A percentile compares a stretch with the other conserved stretches of the same genome.
These are phyloP conservation scores for Debaryomyces sp. DNA, from an alignment of 1,139 yeast species.

Conservation along the genomic window DNA sequence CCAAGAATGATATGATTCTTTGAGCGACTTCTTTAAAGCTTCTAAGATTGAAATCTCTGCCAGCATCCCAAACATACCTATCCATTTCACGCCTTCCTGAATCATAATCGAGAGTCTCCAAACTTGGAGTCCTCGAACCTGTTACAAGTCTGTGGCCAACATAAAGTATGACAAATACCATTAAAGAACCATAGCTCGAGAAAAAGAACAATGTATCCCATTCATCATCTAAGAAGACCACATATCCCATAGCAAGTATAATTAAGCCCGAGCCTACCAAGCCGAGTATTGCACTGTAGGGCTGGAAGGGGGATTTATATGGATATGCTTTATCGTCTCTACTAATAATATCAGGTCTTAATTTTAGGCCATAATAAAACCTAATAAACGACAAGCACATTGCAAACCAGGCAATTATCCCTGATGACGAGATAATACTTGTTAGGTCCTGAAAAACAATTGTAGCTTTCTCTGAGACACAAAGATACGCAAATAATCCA, in stretches of 20 bases:
- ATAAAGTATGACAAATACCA: slow-evolving; percentile 58
- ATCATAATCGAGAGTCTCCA: slow-evolving; percentile 74
- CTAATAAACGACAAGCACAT: slow-evolving; percentile 75
- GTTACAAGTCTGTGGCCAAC: slow-evolving; percentile 55
- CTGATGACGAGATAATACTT: slow-evolving; percentile 67
- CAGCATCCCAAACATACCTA: slow-evolving; percentile 70
- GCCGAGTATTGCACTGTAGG: slow-evolving; percentile 72
- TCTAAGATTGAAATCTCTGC: slow-evolving; percentile 43
- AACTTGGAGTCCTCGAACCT: slow-evolving; percentile 58
- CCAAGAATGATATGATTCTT: slow-evolving; percentile 40
- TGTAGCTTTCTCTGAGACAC: slow-evolving; percentile 61
- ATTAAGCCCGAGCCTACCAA: slow-evolving; percentile 56
- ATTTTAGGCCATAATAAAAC: slow-evolving; percentile 67
- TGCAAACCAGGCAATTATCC: slow-evolving; percentile 78
- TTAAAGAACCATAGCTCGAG: slow-evolving; percentile 66
- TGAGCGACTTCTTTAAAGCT: slow-evolving; percentile 38
- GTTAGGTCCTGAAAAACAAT: slow-evolving; percentile 68
- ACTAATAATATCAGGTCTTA: slow-evolving; percentile 66
- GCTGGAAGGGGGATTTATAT: slow-evolving; percentile 76
- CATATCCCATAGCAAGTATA: slow-evolving; percentile 69
- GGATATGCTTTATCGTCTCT: slow-evolving; percentile 73
- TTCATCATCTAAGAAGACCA: slow-evolving; percentile 58
- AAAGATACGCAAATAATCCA: slow-evolving; percentile 61
- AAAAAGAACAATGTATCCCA: slow-evolving; percentile 71
- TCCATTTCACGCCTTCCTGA: slow-evolving; percentile 79